phyloP scores from a whole-genome alignment of 108 stramenopile genomes.

The Hondaea fermentalgiana region DNA sequence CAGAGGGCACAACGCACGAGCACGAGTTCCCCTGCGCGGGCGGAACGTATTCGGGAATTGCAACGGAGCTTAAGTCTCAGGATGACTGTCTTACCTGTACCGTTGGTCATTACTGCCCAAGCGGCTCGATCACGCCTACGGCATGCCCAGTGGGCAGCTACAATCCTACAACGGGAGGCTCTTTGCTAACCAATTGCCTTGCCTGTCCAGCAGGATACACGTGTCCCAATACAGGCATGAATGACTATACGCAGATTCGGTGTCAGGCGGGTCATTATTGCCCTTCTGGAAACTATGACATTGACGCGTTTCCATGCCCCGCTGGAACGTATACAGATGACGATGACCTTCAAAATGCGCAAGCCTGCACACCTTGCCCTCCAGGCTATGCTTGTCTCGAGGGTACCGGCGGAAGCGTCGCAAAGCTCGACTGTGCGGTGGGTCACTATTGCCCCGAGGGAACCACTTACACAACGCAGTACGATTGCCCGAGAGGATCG shows the following conservation, averaged over 20 bases:
- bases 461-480: background rate
- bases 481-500: constrained; percentile 34
- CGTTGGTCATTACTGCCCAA: constrained; percentile 28
- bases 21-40: constrained; percentile 27
- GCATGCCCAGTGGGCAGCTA: constrained; percentile 20
- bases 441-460: constrained; percentile 46
- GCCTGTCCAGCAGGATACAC: background rate
- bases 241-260: background rate
- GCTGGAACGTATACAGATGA: constrained; percentile 36
- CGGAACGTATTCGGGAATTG: constrained; percentile 31
- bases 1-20: background rate
- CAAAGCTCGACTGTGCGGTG: constrained; percentile 23
- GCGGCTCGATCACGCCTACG: background rate
- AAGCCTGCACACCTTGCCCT: constrained; percentile 30
- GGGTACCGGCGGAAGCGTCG: constrained; percentile 21
- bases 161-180: background rate
- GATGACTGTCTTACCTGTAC: constrained; percentile 33
- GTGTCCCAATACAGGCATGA: background rate
- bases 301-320: constrained; percentile 27
- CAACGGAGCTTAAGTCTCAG: background rate
- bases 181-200: background rate
- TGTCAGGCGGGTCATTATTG: constrained; percentile 45
- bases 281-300: background rate
- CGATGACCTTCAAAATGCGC: background rate
- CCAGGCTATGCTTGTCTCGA: constrained; percentile 3